Percentiles rank a stretch among this genome's conserved stretches.
phyloP scores from a whole-genome alignment of 345 rosid genomes.

The Heritiera fomes region DNA sequence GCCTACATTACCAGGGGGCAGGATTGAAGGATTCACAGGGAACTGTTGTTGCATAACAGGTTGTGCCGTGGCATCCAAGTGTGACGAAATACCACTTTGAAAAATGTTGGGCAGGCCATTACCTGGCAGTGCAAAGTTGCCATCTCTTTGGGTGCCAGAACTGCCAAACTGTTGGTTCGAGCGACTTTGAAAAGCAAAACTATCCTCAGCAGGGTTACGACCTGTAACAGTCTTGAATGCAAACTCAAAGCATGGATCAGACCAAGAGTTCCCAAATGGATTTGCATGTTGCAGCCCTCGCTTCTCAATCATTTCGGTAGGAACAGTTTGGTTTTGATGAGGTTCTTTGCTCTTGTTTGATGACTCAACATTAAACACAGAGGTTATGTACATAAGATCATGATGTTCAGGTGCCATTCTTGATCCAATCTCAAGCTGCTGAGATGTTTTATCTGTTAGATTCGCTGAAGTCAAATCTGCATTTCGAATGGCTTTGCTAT shows the following conservation, averaged over 20 bases:
- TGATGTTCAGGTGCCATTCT: slow-evolving; percentile 5
- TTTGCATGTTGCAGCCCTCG: slow-evolving; percentile 13
- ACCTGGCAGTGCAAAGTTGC: slow-evolving; percentile 35
- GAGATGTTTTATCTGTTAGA: slow-evolving; percentile 9
- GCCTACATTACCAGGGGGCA: slow-evolving; percentile 21
- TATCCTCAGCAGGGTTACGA: slow-evolving; percentile 33
- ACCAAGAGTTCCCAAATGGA: slow-evolving; percentile 40
- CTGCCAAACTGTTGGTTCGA: slow-evolving; percentile 35
- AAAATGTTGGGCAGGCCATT: slow-evolving; percentile 35
- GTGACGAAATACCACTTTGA: slow-evolving; percentile 33
- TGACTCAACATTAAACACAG: slow-evolving; percentile 3
- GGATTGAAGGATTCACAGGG: neutral
- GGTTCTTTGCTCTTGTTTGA: slow-evolving; percentile 21
- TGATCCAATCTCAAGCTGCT: slow-evolving; percentile 18
- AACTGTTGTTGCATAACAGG: slow-evolving; percentile 23
- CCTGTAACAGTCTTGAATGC: slow-evolving; percentile 55
- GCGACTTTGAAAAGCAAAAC: slow-evolving; percentile 40
- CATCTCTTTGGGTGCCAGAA: slow-evolving; percentile 26
- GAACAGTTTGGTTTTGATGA: slow-evolving; percentile 18
- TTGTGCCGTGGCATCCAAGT: slow-evolving; percentile 23
- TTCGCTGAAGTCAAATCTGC: slow-evolving; percentile 8
- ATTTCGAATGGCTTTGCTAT: slow-evolving; percentile 3
- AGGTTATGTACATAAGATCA: neutral
- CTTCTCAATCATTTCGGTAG: slow-evolving; percentile 18
- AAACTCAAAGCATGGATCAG: slow-evolving; percentile 45